phyloP scores from a whole-genome alignment of 768 basidiomycete genomes.

The Tulasnella sp. region DNA sequence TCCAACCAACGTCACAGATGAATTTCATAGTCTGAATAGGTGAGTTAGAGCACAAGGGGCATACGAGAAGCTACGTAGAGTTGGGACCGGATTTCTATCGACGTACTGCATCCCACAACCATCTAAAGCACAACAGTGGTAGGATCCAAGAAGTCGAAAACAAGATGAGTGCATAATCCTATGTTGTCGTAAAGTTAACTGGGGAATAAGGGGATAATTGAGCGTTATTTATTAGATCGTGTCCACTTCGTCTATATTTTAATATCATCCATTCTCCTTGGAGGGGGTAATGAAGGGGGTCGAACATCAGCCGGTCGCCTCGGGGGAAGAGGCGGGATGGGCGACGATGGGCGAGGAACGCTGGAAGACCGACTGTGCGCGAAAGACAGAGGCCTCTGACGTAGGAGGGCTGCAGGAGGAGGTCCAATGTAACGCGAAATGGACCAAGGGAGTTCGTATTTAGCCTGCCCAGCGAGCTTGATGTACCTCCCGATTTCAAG shows the following conservation, averaged over 20 bases:
- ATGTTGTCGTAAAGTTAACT: too few relatives aligned
- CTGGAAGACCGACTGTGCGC: neutral
- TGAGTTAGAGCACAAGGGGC: too few relatives aligned
- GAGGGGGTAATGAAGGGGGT: neutral
- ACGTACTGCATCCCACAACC: too few relatives aligned
- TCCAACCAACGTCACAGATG: too few relatives aligned
- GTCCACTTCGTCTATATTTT: neutral
- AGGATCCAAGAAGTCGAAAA: too few relatives aligned
- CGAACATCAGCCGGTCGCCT: neutral
- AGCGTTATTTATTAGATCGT: too few relatives aligned
- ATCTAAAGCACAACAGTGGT: too few relatives aligned
- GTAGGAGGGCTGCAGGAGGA: slow-evolving; percentile 41
- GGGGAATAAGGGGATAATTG: too few relatives aligned
- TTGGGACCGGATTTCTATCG: too few relatives aligned
- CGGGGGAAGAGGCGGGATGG: neutral
- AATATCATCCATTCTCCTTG: neutral
- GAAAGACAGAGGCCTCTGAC: neutral
- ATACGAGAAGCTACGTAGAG: too few relatives aligned
- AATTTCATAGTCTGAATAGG: too few relatives aligned
- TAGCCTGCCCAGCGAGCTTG: slow-evolving; percentile 46
- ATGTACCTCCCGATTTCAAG: slow-evolving; percentile 88
- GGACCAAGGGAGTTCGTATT: slow-evolving; percentile 70
- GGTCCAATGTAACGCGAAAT: slow-evolving; percentile 65
- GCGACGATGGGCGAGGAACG: neutral
- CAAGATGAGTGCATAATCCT: too few relatives aligned